Conservation (phyloP, 2,329 filamentous ascomycete species). For the Nothopassalora personata region DNA sequence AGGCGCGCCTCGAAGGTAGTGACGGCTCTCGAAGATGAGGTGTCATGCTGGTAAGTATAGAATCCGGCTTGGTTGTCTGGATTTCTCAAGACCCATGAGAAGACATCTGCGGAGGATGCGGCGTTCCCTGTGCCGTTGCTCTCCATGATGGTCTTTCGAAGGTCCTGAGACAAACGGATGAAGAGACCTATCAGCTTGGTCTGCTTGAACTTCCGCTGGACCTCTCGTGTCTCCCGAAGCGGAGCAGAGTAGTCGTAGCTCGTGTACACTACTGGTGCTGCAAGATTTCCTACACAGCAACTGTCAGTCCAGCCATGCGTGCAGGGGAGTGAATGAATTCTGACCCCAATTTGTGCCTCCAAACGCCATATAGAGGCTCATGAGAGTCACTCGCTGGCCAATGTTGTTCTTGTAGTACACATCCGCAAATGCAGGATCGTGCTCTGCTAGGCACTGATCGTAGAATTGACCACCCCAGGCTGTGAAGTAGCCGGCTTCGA, state of each 20-base stretch:
- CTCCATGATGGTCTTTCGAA: constrained; percentile 51
- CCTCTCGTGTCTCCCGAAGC: constrained; percentile 54
- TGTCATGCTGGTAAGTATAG: constrained; percentile 53
- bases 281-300: background rate
- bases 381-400: constrained; percentile 54
- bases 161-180: constrained; percentile 52
- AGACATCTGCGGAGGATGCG: constrained; percentile 49
- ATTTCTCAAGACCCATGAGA: constrained; percentile 54
- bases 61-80: constrained; percentile 54
- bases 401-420: constrained; percentile 61
- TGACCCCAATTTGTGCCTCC: constrained; percentile 45
- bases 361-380: constrained; percentile 61
- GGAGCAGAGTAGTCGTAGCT: constrained; percentile 62
- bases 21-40: constrained; percentile 48
- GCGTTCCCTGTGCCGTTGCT: constrained; percentile 42
- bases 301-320: background rate
- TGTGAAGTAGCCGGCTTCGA: constrained; percentile 55
- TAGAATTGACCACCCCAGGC: constrained; percentile 52
- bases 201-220: constrained; percentile 58
- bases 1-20: constrained; percentile 50
- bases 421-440: constrained; percentile 51
- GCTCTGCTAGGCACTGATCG: constrained; percentile 46
- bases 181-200: constrained; percentile 59
- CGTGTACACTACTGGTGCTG: constrained; percentile 39
- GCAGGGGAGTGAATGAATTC: background rate